These are phyloP conservation scores for Nannochloropsis oceanica DNA, from an alignment of 108 stramenopile genomes.

Conservation along the genomic window DNA sequence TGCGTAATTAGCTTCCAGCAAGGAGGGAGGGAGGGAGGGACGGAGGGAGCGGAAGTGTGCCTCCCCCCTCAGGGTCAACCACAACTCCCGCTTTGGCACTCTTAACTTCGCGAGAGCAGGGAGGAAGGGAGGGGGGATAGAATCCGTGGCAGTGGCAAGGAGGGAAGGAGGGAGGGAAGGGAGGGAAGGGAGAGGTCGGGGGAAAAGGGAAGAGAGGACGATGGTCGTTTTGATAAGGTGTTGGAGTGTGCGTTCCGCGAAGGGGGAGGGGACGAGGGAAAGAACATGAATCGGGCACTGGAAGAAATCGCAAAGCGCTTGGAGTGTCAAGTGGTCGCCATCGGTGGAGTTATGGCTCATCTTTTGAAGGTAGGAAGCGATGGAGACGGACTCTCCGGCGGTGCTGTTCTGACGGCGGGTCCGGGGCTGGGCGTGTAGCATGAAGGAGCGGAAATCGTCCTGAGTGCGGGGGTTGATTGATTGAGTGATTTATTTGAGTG, in stretches of 20 bases:
- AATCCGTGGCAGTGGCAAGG: no score
- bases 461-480: background rate
- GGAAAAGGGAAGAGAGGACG: background rate
- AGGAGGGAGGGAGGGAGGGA: background rate
- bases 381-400: slow-evolving; percentile 3
- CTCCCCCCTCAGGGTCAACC: slow-evolving; percentile 13
- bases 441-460: background rate
- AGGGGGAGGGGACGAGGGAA: background rate
- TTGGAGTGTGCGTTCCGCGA: background rate
- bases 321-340: slow-evolving; percentile 15
- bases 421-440: background rate
- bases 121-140: no score
- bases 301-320: slow-evolving; percentile 7
- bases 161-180: background rate
- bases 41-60: slow-evolving; percentile 16
- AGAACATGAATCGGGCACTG: background rate
- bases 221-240: background rate
- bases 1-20: background rate
- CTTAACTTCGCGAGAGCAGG: background rate
- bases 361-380: background rate
- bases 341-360: slow-evolving; percentile 3
- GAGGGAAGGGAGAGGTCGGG: no score
- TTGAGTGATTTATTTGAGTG: no score
- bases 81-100: slow-evolving; percentile 6
- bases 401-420: background rate